Evolutionary conservation across 805 yeast genomes (phyloP).

Genomic region (Nakazawaea laoshanensis): DNA sequence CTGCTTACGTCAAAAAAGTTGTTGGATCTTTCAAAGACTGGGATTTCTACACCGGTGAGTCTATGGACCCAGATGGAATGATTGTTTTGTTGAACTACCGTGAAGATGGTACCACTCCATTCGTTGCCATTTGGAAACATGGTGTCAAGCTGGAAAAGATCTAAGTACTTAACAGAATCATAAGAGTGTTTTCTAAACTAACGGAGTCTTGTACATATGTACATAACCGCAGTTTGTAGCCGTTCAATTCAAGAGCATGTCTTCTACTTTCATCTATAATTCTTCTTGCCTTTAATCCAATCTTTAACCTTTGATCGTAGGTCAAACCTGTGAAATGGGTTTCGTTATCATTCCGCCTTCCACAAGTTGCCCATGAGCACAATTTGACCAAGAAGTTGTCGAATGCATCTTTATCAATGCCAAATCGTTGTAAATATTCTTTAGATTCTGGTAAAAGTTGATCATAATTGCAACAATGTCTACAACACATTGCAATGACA

Average conservation of each 20-base stretch:
- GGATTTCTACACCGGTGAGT: conserved; percentile 99
- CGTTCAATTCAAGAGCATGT: conserved; percentile 31
- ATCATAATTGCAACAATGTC: conserved; percentile 71
- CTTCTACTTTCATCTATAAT: conserved; percentile 68
- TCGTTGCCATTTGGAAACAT: conserved; percentile 97
- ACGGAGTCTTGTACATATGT: conserved; percentile 48
- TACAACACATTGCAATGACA: conserved; percentile 86
- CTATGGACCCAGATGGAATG: conserved; percentile 99
- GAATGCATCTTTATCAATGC: conserved; percentile 21
- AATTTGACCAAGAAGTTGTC: conserved; percentile 41
- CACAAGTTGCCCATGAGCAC: conserved; percentile 88
- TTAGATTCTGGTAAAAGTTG: conserved; percentile 42
- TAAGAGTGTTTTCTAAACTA: conserved; percentile 66
- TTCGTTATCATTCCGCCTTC: conserved; percentile 32
- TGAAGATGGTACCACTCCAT: conserved; percentile 99
- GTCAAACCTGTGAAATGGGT: conserved; percentile 39
- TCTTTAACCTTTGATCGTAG: conserved; percentile 37
- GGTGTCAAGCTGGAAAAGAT: conserved; percentile 87
- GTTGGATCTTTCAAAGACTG: conserved; percentile 94
- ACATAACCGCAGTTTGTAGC: conserved; percentile 40
- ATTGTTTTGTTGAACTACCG: conserved; percentile 97
- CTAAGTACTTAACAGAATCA: conserved; percentile 39
- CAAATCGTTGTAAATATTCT: conserved; percentile 26
- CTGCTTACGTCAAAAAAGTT: conserved; percentile 92
- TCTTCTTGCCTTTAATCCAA: conserved; percentile 66